Conservation (phyloP, 2,329 filamentous ascomycete genomes). For the Stemphylium beticola region DNA sequence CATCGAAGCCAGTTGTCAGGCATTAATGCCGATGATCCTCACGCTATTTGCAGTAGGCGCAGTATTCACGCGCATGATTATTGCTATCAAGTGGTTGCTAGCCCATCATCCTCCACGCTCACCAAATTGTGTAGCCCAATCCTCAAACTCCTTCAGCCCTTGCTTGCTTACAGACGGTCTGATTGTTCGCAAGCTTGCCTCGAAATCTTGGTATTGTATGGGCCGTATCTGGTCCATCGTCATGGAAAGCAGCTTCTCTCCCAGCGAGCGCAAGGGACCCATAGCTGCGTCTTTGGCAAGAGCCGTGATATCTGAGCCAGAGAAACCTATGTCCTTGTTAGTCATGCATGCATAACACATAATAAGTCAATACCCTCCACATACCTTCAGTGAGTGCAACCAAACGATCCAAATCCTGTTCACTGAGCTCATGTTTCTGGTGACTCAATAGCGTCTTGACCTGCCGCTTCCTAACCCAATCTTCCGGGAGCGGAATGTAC, state of each 20-base stretch:
- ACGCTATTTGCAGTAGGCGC: neutral
- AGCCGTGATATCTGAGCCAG: constrained; percentile 94
- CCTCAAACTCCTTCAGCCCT: constrained; percentile 86
- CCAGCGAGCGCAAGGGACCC: constrained; percentile 88
- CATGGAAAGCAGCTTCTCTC: constrained; percentile 87
- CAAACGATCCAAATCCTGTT: constrained; percentile 73
- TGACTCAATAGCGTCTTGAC: constrained; percentile 79
- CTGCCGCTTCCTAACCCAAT: constrained; percentile 78
- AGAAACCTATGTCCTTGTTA: constrained; percentile 73
- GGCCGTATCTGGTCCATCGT: constrained; percentile 93
- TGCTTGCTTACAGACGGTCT: constrained; percentile 86
- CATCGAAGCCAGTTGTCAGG: neutral
- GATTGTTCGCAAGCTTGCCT: constrained; percentile 82
- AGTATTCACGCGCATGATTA: neutral
- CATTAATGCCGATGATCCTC: neutral
- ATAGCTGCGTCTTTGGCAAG: constrained; percentile 97
- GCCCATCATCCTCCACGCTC: constrained; percentile 75
- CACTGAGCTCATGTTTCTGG: constrained; percentile 81
- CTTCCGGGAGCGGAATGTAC: constrained; percentile 93
- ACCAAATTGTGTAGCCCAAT: constrained; percentile 92
- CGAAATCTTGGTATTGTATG: constrained; percentile 82
- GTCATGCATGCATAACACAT: neutral
- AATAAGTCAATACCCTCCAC: constrained; percentile 33
- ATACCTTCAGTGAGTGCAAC: constrained; percentile 85
- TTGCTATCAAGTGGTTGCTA: neutral